Evolutionary conservation across 805 yeast genomes (phyloP), one percentile per base, ranked within the genome.

Genomic region (Wickerhamiella brachini): DNA sequence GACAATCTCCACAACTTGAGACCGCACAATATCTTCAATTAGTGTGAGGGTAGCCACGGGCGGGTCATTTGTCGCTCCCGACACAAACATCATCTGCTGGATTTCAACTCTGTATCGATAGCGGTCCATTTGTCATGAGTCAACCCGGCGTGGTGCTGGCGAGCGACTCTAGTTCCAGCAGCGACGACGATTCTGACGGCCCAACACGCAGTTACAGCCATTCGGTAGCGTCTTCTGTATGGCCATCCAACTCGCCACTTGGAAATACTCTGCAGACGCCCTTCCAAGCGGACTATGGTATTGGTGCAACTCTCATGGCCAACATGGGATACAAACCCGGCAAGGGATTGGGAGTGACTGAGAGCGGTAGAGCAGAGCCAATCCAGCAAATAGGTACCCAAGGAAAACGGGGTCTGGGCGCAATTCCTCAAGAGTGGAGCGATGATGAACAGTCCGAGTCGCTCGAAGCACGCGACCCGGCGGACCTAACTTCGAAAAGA

Each of bases 81-180:
- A 76, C 51, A 93, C 98, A 71, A 93, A 93, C 98, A 93, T 93
- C 98, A 93, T 93, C 71, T 70, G 93, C 67, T 93, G 98, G 61
- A 93, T 93, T 70, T 93, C 98, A 39, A 85, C 78, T 52, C 95
- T 73, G 66, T 90, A 93, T 62, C 82, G 80, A 69, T 85, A 81
- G 21, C 58, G 55, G n/a, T 54, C 56, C 48, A 49, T 38, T 22
- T 45, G 44, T 34, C 44, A 23, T 21, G 49, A 37, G 9, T 15
- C 13, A 8, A 18, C 8, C 24, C 3, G 45, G 26, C 17, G 45
- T 43, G 31, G 45, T 43, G 45, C 17, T 22, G 45, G 31, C 29
- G 7, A 43, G 26, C 29, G 45, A 43, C 26, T 22, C 45, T 22
- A 43, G 29, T 22, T 15, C 18, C 20, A 43, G 21, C 42, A 15